Evolutionary conservation across 2,329 filamentous ascomycete species (phyloP).

Genomic region (Trichoderma arundinaceum): DNA sequence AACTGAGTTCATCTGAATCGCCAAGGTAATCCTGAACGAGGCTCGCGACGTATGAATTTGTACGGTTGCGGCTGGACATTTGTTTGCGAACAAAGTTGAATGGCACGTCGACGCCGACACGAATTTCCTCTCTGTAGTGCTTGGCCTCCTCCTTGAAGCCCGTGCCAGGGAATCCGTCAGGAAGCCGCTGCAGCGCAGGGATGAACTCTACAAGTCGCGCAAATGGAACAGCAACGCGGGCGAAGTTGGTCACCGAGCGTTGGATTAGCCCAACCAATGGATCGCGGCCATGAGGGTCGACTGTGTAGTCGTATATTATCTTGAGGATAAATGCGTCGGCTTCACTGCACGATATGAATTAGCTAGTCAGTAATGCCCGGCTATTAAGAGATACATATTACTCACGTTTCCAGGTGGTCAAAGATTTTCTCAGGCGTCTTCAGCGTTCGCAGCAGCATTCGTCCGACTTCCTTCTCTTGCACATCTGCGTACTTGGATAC

Average conservation of each 20-base stretch:
- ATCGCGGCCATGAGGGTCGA: constrained; percentile 37
- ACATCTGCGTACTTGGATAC: neutral
- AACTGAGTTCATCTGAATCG: neutral
- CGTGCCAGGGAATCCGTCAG: constrained; percentile 37
- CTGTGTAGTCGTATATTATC: constrained; percentile 37
- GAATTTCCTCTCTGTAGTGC: neutral
- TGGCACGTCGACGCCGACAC: neutral
- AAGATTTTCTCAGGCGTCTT: neutral
- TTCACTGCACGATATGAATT: constrained; percentile 31
- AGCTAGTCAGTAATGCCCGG: neutral
- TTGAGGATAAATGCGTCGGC: constrained; percentile 34
- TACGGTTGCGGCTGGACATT: neutral
- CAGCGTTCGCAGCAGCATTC: constrained; percentile 4
- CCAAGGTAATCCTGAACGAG: neutral
- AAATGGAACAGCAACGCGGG: constrained; percentile 34
- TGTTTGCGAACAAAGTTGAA: constrained; percentile 9
- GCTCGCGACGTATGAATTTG: neutral
- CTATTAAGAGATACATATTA: neutral
- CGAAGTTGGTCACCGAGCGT: constrained; percentile 36
- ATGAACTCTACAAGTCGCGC: constrained; percentile 38
- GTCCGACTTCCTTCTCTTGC: constrained; percentile 8
- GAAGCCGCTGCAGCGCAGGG: constrained; percentile 36
- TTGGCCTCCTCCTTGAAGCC: constrained; percentile 36
- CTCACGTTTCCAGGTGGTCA: constrained; percentile 17
- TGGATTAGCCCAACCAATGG: constrained; percentile 36